Conservation (phyloP, 2,329 filamentous ascomycete species). For the Curvularia eragrostidis region DNA sequence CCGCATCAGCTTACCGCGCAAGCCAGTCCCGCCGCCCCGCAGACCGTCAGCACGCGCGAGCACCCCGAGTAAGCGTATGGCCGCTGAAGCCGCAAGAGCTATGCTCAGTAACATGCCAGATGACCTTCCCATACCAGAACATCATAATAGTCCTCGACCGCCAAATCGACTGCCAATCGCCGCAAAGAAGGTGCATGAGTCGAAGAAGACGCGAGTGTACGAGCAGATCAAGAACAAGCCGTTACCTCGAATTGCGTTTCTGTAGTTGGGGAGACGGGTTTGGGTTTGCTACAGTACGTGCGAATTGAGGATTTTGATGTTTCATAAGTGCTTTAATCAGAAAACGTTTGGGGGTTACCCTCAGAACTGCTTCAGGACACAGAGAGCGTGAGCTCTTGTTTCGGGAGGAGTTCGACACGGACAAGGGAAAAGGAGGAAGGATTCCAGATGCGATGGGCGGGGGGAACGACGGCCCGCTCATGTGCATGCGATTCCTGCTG, state of each 20-base stretch:
- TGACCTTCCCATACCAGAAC: constrained; percentile 5
- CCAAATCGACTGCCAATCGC: neutral
- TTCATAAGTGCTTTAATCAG: neutral
- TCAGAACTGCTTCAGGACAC: neutral
- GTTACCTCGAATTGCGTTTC: constrained; percentile 32
- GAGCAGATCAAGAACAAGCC: constrained; percentile 41
- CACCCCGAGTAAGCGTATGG: constrained; percentile 6
- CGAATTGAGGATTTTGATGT: neutral
- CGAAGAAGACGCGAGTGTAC: constrained; percentile 19
- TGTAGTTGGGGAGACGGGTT: constrained; percentile 12
- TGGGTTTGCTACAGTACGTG: neutral
- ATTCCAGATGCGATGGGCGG: neutral
- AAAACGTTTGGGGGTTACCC: too few relatives aligned
- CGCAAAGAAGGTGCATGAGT: constrained; percentile 2
- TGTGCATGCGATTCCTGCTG: neutral
- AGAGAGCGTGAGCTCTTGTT: neutral
- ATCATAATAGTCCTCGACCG: constrained; percentile 5
- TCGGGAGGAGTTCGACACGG: neutral
- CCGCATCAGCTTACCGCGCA: constrained; percentile 14
- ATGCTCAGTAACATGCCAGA: constrained; percentile 16
- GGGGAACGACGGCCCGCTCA: neutral
- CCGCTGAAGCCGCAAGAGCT: constrained; percentile 13
- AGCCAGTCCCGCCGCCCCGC: constrained; percentile 17
- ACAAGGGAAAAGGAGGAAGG: neutral
- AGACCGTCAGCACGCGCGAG: constrained; percentile 19